Percentiles rank a stretch among this genome's conserved stretches.
Conservation (phyloP, 495 filamentous ascomycete species). For the Aspergillus mulundensis region DNA sequence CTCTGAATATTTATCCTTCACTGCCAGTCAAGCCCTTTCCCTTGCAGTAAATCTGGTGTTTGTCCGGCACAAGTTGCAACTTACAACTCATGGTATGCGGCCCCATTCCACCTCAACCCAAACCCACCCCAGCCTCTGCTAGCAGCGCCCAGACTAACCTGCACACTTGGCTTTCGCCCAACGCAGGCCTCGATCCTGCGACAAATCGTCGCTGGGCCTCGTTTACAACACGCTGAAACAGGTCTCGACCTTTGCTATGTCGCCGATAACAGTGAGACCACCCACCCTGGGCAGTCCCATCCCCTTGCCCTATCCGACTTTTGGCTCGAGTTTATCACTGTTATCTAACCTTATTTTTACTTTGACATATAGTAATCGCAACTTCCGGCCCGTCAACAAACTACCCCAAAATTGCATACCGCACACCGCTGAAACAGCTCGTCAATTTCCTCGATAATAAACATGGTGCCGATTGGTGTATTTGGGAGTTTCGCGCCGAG, state of each 20-base stretch:
- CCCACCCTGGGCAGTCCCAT: neutral
- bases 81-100: constrained; percentile 14
- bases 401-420: constrained; percentile 86
- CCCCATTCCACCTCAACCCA: neutral
- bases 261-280: constrained; percentile 60
- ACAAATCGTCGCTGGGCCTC: constrained; percentile 74
- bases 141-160: constrained; percentile 20
- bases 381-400: constrained; percentile 82
- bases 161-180: constrained; percentile 15
- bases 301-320: neutral
- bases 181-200: constrained; percentile 61
- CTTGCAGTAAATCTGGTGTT: too few relatives aligned
- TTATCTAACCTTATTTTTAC: neutral
- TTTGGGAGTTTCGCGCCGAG: constrained; percentile 97
- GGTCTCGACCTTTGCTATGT: constrained; percentile 96
- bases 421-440: constrained; percentile 82
- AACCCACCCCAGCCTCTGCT: neutral
- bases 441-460: constrained; percentile 81
- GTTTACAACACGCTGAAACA: constrained; percentile 76
- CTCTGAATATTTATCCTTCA: neutral
- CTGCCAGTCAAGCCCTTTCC: neutral
- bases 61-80: neutral
- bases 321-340: neutral
- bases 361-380: constrained; percentile 53
- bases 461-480: constrained; percentile 79